Conservation (phyloP, 108 stramenopile species). For the Cyclotella atomus region DNA sequence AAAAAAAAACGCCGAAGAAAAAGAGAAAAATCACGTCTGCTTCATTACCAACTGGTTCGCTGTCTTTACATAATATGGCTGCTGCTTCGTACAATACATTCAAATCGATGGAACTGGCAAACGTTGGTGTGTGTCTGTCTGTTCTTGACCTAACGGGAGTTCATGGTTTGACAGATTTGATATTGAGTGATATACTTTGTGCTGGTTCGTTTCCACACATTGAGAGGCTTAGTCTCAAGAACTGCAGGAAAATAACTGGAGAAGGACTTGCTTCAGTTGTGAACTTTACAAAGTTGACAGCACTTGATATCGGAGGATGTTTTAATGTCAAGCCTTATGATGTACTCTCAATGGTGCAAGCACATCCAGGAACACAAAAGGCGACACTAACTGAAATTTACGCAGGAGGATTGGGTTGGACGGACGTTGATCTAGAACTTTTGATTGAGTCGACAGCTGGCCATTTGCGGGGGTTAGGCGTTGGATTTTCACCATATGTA, state of each 20-base stretch:
- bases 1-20: neutral
- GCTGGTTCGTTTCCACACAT: slow-evolving; percentile 50
- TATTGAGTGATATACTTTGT: slow-evolving; percentile 40
- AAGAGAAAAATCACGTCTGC: neutral
- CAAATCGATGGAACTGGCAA: slow-evolving; percentile 58
- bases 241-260: slow-evolving; percentile 76
- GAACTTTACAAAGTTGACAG: slow-evolving; percentile 36
- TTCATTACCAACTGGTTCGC: slow-evolving; percentile 47
- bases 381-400: slow-evolving; percentile 59
- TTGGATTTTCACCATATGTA: slow-evolving; percentile 63
- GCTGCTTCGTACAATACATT: slow-evolving; percentile 59
- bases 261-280: slow-evolving; percentile 39
- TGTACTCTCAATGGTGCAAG: slow-evolving; percentile 41
- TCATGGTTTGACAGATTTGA: slow-evolving; percentile 63
- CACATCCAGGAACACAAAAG: slow-evolving; percentile 29
- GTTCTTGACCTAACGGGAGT: slow-evolving; percentile 75
- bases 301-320: slow-evolving; percentile 75
- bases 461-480: slow-evolving; percentile 60
- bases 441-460: slow-evolving; percentile 41
- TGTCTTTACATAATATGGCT: slow-evolving; percentile 72
- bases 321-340: slow-evolving; percentile 65
- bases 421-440: slow-evolving; percentile 53
- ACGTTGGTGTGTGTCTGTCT: slow-evolving; percentile 60
- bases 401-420: slow-evolving; percentile 81
- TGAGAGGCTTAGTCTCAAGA: slow-evolving; percentile 70